Conservation (phyloP, 1,284 basidiomycete species). For the Neolentinus lepideus region DNA sequence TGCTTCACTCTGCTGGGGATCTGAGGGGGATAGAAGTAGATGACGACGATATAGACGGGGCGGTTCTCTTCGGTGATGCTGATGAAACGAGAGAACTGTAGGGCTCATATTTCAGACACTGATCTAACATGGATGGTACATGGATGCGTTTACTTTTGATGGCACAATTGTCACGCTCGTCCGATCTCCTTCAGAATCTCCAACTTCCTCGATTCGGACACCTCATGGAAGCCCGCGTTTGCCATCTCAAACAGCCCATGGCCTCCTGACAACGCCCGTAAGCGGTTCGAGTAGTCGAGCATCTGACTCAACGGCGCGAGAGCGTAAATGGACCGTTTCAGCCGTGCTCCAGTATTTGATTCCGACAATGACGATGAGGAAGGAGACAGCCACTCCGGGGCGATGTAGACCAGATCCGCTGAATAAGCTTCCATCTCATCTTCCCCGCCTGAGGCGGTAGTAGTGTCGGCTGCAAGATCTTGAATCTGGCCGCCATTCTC, state of each 20-base stretch:
- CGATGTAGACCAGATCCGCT: constrained; percentile 62
- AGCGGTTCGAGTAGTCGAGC: constrained; percentile 72
- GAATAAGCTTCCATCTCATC: constrained; percentile 43
- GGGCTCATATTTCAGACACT: constrained; percentile 16
- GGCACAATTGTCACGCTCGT: constrained; percentile 36
- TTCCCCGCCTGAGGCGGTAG: constrained; percentile 27
- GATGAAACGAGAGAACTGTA: constrained; percentile 60
- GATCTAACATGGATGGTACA: constrained; percentile 5
- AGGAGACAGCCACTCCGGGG: constrained; percentile 66
- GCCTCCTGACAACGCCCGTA: constrained; percentile 78
- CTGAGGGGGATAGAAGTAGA: constrained; percentile 46
- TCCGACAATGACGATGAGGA: constrained; percentile 37
- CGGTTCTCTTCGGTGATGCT: constrained; percentile 71
- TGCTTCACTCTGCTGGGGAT: constrained; percentile 51
- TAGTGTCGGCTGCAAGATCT: constrained; percentile 45
- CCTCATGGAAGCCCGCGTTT: constrained; percentile 66
- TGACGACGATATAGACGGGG: constrained; percentile 68
- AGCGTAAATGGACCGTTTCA: constrained; percentile 59
- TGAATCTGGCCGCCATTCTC: constrained; percentile 69
- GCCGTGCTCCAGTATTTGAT: constrained; percentile 22
- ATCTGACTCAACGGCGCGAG: constrained; percentile 73
- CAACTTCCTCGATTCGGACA: constrained; percentile 47
- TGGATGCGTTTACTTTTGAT: neutral
- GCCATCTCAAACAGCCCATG: constrained; percentile 78
- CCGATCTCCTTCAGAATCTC: constrained; percentile 76